These are phyloP conservation scores for Pythium brachiatum DNA, from an alignment of 352 stramenopile species.

Conservation along the genomic window DNA sequence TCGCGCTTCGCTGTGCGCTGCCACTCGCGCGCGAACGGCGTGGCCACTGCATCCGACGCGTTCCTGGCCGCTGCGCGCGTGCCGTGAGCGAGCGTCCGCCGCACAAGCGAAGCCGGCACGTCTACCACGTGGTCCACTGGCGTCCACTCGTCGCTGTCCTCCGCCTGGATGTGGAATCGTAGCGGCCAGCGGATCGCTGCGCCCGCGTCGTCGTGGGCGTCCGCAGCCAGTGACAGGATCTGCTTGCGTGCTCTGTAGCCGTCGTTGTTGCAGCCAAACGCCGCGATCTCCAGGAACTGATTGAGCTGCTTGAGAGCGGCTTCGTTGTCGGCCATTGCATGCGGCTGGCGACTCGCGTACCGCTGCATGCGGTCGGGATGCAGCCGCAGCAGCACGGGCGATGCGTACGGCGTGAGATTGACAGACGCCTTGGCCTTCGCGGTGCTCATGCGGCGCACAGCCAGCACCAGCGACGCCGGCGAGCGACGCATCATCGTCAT, in stretches of 20 bases:
- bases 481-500: background rate
- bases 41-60: conserved; percentile 32
- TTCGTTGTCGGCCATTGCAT: conserved; percentile 56
- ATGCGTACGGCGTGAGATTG: conserved; percentile 65
- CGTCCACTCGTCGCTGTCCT: conserved; percentile 6
- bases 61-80: conserved; percentile 25
- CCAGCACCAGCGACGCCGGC: background rate
- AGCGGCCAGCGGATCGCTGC: conserved; percentile 50
- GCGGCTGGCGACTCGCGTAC: conserved; percentile 24
- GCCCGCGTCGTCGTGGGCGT: conserved; percentile 21
- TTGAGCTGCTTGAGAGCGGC: conserved; percentile 79
- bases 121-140: conserved; percentile 46
- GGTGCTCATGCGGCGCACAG: background rate
- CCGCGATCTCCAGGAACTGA: conserved; percentile 64
- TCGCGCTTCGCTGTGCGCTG: conserved; percentile 61
- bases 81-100: conserved; percentile 48
- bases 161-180: conserved; percentile 47
- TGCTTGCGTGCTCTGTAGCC: conserved; percentile 51
- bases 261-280: conserved; percentile 70
- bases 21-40: conserved; percentile 64
- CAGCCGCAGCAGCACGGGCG: conserved; percentile 64
- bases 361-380: conserved; percentile 68
- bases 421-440: background rate
- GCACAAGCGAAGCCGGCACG: conserved; percentile 48
- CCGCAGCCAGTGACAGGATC: conserved; percentile 33